Conservation (phyloP, 192 early-diverging fungal species). For the Obelidium mucronatum region DNA sequence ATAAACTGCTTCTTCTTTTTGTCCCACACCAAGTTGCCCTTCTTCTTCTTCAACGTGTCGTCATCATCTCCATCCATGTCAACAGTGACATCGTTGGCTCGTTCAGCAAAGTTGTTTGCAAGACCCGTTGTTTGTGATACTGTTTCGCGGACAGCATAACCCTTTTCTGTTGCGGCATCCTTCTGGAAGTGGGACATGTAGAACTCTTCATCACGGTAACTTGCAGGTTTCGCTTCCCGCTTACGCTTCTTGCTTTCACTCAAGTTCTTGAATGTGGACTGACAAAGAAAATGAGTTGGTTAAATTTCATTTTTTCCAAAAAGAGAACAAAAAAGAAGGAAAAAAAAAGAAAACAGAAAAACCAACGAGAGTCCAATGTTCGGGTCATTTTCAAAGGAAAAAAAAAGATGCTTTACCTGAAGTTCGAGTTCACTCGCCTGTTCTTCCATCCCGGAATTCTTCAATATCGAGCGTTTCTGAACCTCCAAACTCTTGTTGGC, state of each 20-base stretch:
- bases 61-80: constrained; percentile 84
- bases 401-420: constrained; percentile 24
- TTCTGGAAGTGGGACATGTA: constrained; percentile 88
- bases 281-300: background rate
- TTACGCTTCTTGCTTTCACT: constrained; percentile 37
- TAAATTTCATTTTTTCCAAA: background rate
- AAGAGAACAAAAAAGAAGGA: background rate
- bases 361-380: background rate
- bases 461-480: constrained; percentile 17
- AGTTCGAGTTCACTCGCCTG: constrained; percentile 25
- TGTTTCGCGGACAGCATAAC: constrained; percentile 60
- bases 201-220: constrained; percentile 80
- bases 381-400: background rate
- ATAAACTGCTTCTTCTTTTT: constrained; percentile 93
- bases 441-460: constrained; percentile 19
- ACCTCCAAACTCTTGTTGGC: constrained; percentile 42
- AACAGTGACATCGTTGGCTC: constrained; percentile 77
- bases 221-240: constrained; percentile 16
- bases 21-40: constrained; percentile 84
- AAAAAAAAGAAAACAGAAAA: background rate
- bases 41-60: constrained; percentile 62
- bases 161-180: constrained; percentile 88
- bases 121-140: constrained; percentile 60
- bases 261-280: constrained; percentile 23
- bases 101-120: constrained; percentile 73